Evolutionary conservation across 2,329 filamentous ascomycete species (phyloP).

Genomic region (Shiraia sp.): DNA sequence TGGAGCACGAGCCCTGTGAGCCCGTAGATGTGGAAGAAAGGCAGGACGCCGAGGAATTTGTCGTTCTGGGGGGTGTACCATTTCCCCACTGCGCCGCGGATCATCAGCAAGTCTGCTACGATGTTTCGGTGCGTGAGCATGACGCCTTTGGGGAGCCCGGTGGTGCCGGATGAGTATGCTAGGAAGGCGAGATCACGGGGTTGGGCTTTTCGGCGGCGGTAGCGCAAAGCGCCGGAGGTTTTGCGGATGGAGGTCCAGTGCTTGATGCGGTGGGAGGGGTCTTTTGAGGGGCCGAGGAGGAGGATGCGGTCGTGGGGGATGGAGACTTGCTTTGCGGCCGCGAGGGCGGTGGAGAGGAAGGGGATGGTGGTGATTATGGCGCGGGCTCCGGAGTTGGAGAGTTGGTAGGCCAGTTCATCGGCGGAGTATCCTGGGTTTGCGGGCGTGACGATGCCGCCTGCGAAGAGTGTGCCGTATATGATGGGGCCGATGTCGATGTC

Average conservation of each 20-base stretch:
- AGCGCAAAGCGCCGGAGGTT: constrained; percentile 61
- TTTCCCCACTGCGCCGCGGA: constrained; percentile 81
- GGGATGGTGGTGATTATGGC: constrained; percentile 73
- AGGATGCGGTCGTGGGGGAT: constrained; percentile 73
- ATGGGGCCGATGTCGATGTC: constrained; percentile 77
- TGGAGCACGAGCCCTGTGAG: constrained; percentile 73
- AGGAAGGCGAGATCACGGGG: constrained; percentile 79
- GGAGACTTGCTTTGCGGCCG: constrained; percentile 70
- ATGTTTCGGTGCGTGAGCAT: constrained; percentile 51
- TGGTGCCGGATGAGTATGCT: constrained; percentile 56
- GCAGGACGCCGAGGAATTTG: constrained; percentile 74
- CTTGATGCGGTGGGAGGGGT: constrained; percentile 61
- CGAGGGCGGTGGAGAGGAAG: constrained; percentile 64
- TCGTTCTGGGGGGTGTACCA: constrained; percentile 67
- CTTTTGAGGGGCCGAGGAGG: constrained; percentile 69
- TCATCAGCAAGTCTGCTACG: constrained; percentile 74
- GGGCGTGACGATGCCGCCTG: constrained; percentile 76
- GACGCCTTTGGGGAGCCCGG: constrained; percentile 51
- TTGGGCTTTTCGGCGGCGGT: constrained; percentile 61
- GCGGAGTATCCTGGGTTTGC: constrained; percentile 85
- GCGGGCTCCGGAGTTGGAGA: constrained; percentile 74
- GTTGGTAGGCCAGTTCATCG: constrained; percentile 80
- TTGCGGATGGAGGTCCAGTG: constrained; percentile 75
- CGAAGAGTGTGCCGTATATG: constrained; percentile 78
- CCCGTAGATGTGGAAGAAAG: constrained; percentile 91